Evolutionary conservation across 352 stramenopile genomes (phyloP), one percentile per base, ranked within the genome.

Genomic region (Phytopythium delawarense): DNA sequence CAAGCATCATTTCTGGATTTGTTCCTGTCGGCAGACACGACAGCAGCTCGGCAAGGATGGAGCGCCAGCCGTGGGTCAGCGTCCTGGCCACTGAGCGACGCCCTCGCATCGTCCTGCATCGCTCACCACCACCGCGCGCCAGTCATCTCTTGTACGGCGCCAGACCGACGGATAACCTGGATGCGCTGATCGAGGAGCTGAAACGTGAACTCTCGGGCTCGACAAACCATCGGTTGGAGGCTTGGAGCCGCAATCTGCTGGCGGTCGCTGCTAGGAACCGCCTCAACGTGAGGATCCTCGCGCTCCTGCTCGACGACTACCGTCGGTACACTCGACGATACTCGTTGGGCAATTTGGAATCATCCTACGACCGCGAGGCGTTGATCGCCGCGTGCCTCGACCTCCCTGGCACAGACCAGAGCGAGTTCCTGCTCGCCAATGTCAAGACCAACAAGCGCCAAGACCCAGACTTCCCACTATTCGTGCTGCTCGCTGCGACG

Each of bases 161-260:
- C n/a, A 3, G 30, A 9, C 45, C 45, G 45, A n/a, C 5, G n/a
- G 21, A 51, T 9, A n/a, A 51, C 45, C 45, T n/a, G n/a, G 25
- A 12, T 9, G 21, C 45, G 12, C 25, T 23, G 12, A 51, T 51
- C n/a, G 6, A 18, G 45, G 45, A 11, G 45, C 45, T 51, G 45
- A 32, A 23, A 13, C 20, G 13, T 7, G 45, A 28, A 13, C 11
- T 51, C 21, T 21, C 21, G 21, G 9, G 9, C n/a, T 23, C 21
- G 16, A 15, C 25, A 8, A n/a, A 42, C 11, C 20, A 20, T 18
- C 30, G 16, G 7, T 11, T 23, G 11, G 20, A 45, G 7, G 16
- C 51, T 18, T 57, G 51, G 51, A 57, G 20, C 51, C 15, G 15
- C 32, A 57, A 57, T 7, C 51, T 57, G 32, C 18, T 57, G 4